Conservation (phyloP, 768 basidiomycete species). For the Lactarius tabidus region DNA sequence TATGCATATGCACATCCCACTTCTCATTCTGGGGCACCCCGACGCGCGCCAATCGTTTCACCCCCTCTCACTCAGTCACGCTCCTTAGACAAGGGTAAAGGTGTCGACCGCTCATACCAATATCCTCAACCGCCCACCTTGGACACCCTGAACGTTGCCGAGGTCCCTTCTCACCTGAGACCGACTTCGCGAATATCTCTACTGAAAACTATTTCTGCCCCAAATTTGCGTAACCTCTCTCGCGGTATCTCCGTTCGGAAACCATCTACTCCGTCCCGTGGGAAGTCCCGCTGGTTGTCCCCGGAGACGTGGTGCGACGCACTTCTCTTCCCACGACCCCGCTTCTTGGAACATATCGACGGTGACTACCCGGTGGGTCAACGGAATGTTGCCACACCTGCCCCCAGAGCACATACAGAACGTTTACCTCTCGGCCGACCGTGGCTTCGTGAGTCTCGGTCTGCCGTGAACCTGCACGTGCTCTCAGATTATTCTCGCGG, state of each 20-base stretch:
- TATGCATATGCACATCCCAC: constrained; percentile 46
- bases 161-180: constrained; percentile 31
- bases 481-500: constrained; percentile 9
- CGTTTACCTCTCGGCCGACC: neutral
- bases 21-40: constrained; percentile 17
- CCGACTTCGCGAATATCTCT: constrained; percentile 35
- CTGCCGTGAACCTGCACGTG: constrained; percentile 8
- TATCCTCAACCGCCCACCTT: constrained; percentile 19
- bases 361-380: constrained; percentile 29
- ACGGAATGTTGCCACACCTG: neutral
- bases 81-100: constrained; percentile 29
- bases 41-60: constrained; percentile 19
- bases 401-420: constrained; percentile 10
- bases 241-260: constrained; percentile 21
- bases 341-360: constrained; percentile 49
- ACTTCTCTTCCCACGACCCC: constrained; percentile 68
- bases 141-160: constrained; percentile 39
- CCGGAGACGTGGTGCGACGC: constrained; percentile 84
- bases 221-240: constrained; percentile 46
- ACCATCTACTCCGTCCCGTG: constrained; percentile 34
- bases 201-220: constrained; percentile 60
- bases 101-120: constrained; percentile 27
- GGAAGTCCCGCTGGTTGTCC: constrained; percentile 62
- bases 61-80: constrained; percentile 27
- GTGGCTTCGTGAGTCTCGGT: constrained; percentile 4